Evolutionary conservation across 228 moss, liverwort and hornwort species (phyloP).

Genomic region (Sphagnum fallax): DNA sequence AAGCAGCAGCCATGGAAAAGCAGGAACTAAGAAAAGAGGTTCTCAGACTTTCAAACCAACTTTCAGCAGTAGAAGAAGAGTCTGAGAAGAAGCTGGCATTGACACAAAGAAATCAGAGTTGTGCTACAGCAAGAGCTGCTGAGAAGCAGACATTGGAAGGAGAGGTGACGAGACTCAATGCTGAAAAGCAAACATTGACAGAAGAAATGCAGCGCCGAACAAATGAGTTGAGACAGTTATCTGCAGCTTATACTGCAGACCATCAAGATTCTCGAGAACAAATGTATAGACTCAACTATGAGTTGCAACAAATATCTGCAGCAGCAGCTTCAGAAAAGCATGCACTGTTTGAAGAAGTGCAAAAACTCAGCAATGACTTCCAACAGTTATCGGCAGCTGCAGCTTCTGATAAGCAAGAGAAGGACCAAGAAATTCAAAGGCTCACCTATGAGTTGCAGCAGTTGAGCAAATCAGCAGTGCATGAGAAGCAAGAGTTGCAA

Average conservation of each 20-base stretch:
- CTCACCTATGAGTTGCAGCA: constrained; percentile 20
- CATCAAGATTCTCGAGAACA: too few species aligned
- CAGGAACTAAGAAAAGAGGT: constrained; percentile 22
- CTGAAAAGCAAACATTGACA: too few species aligned
- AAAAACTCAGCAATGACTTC: constrained; percentile 31
- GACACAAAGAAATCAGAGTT: too few species aligned
- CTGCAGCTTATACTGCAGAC: too few species aligned
- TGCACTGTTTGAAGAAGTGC: constrained; percentile 37
- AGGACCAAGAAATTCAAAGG: constrained; percentile 32
- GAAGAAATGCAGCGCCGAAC: too few species aligned
- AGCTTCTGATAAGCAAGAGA: constrained; percentile 24
- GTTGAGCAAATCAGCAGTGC: neutral
- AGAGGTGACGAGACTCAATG: too few species aligned
- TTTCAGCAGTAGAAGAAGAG: constrained; percentile 11
- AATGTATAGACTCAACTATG: too few species aligned
- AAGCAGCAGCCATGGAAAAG: constrained; percentile 27
- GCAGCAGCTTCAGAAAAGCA: constrained; percentile 38
- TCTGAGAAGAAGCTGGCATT: too few species aligned
- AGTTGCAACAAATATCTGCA: constrained; percentile 24
- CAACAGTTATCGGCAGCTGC: constrained; percentile 29
- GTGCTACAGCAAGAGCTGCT: too few species aligned
- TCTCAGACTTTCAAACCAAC: constrained; percentile 16
- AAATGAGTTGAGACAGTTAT: too few species aligned
- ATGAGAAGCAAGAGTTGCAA: constrained; percentile 34
- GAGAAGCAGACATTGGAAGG: too few species aligned